Evolutionary conservation across 1,284 basidiomycete species (phyloP), one percentile per base, ranked within the genome.

Genomic region (Xanthoconium separans): DNA sequence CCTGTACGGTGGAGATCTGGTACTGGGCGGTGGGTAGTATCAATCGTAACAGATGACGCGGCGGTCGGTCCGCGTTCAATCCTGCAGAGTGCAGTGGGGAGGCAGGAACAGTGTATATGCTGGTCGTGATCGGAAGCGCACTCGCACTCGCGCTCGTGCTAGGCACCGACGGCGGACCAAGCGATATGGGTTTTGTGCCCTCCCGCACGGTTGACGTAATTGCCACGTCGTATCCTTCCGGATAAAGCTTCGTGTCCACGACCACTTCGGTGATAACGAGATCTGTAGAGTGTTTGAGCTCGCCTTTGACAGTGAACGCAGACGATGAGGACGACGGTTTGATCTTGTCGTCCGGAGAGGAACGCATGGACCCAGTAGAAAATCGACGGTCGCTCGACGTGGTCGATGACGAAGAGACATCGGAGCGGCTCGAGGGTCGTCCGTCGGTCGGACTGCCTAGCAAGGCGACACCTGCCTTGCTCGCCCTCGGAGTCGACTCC

Each of bases 1-100:
- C 91, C 54, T 82, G 75, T 18, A 94, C 81, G 0, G 83, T 83
- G 40, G 85, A 84, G 31, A 85, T 77, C 65, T 87, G 84, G 65
- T 87, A 92, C 56, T 87, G 88, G 11, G 87, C 84, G 1, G 91
- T 93, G 3, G 93, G 93, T n/a, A 95, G 71, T 37, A 80, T 85
- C 51, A 95, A 66, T 41, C 89, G 79, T 11, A 95, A 60, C 18
- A 95, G 69, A 66, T 95, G 91, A 36, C 90, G 80, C 20, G 85
- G 79, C 8, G 84, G 81, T 45, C 76, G 75, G 56, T 81, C 80
- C 12, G 77, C 74, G 55, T 77, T 81, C 54, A 87, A 66, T 10
- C 84, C 85, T 6, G 86, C 86, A 4, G 91, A 91, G 65, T 92
- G 89, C 39, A 91, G 72, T 1, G 90, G 85, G 2, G 91, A 92